phyloP scores from a whole-genome alignment of 2,329 filamentous ascomycete species.

The Cephalotrichum gorgonifer region DNA sequence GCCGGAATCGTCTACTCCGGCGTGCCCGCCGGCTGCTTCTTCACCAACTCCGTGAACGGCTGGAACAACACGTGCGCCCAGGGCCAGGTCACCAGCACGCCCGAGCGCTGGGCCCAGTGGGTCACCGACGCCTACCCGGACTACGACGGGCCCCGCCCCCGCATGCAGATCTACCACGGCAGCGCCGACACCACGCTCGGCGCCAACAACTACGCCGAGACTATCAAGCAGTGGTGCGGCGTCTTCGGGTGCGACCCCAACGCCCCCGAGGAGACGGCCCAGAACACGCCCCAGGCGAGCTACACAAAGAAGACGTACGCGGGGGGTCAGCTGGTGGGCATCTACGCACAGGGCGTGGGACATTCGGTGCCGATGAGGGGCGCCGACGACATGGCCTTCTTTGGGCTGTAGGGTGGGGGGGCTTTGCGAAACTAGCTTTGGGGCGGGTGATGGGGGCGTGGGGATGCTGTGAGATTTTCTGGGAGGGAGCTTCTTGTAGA shows the following conservation, averaged over 20 bases:
- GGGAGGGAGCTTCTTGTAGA: background rate
- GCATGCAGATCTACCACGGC: constrained; percentile 51
- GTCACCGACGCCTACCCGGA: constrained; percentile 37
- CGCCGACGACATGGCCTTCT: constrained; percentile 4
- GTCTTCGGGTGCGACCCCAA: constrained; percentile 29
- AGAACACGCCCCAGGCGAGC: constrained; percentile 23
- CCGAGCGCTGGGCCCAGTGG: constrained; percentile 26
- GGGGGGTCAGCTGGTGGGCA: constrained; percentile 13
- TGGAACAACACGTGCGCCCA: constrained; percentile 47
- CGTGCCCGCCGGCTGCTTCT: constrained; percentile 46
- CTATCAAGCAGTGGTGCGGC: constrained; percentile 45
- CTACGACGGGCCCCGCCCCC: constrained; percentile 36
- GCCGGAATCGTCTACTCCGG: constrained; percentile 41
- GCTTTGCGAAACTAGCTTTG: background rate
- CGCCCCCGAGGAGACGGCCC: constrained; percentile 16
- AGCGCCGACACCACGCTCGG: constrained; percentile 33
- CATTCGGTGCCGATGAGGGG: constrained; percentile 3
- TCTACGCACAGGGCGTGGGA: constrained; percentile 17
- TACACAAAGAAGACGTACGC: constrained; percentile 30
- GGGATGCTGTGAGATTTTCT: background rate
- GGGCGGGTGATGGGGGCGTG: background rate
- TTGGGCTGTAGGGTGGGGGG: background rate
- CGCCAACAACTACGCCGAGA: constrained; percentile 45
- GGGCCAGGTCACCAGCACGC: constrained; percentile 34
- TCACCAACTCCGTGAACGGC: constrained; percentile 25